These are phyloP conservation scores for Colletotrichum incanum DNA, from an alignment of 2,329 filamentous ascomycete genomes.

Conservation along the genomic window DNA sequence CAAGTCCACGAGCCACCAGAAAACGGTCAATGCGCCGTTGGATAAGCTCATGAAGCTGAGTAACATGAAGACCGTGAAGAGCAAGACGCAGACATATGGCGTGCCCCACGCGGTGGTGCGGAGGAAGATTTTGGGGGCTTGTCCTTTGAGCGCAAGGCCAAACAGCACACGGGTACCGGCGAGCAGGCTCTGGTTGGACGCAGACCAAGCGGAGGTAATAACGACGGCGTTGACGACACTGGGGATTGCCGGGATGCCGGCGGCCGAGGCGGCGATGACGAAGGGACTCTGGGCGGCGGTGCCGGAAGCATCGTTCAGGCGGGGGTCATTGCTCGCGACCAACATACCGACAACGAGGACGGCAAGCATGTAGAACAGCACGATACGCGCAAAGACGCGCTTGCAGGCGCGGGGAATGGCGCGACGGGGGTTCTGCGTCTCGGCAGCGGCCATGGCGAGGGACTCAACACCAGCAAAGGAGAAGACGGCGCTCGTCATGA, in stretches of 20 bases:
- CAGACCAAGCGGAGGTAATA: conserved; percentile 66
- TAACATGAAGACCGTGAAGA: conserved; percentile 71
- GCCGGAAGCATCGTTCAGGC: conserved; percentile 65
- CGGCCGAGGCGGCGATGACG: conserved; percentile 66
- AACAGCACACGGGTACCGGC: conserved; percentile 70
- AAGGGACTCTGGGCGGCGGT: conserved; percentile 66
- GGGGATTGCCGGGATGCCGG: conserved; percentile 67
- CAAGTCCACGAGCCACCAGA: conserved; percentile 73
- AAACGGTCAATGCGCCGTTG: conserved; percentile 71
- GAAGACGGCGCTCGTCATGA: conserved; percentile 47
- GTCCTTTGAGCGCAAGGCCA: conserved; percentile 67
- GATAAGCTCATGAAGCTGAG: conserved; percentile 75
- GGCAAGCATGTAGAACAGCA: conserved; percentile 62
- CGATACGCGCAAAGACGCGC: conserved; percentile 48
- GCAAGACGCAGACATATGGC: conserved; percentile 55
- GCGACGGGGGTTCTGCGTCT: conserved; percentile 62
- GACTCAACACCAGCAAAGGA: conserved; percentile 48
- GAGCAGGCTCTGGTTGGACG: conserved; percentile 69
- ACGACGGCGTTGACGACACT: conserved; percentile 71
- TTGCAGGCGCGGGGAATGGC: conserved; percentile 51
- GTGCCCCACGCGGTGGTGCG: conserved; percentile 36
- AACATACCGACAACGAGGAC: conserved; percentile 69
- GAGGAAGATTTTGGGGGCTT: conserved; percentile 66
- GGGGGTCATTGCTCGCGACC: conserved; percentile 66
- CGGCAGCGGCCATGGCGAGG: conserved; percentile 47